These are phyloP conservation scores for Forsythia viridissima DNA, from an alignment of 257 asterid genomes.

Conservation along the genomic window DNA sequence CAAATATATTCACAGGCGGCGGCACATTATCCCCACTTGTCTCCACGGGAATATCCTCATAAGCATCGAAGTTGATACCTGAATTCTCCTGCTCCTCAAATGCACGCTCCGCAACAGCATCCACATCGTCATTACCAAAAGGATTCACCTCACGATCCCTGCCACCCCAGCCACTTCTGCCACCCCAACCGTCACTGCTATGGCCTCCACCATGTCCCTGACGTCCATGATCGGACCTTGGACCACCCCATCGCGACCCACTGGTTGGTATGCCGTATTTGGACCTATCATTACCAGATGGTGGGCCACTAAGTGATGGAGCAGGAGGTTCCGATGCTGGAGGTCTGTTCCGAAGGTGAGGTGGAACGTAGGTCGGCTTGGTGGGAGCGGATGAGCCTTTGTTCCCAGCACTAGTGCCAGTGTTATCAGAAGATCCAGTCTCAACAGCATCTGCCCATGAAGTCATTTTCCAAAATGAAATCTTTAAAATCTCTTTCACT, in stretches of 20 bases:
- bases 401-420: slow-evolving; percentile 41
- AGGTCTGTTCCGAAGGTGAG: slow-evolving; percentile 75
- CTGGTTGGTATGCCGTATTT: slow-evolving; percentile 53
- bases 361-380: slow-evolving; percentile 74
- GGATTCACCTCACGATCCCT: slow-evolving; percentile 81
- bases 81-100: slow-evolving; percentile 70
- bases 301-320: slow-evolving; percentile 54
- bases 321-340: slow-evolving; percentile 53
- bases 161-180: slow-evolving; percentile 52
- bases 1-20: slow-evolving; percentile 78
- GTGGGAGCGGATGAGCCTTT: slow-evolving; percentile 50
- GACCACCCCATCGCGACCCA: slow-evolving; percentile 61
- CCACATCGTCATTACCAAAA: slow-evolving; percentile 60
- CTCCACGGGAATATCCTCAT: slow-evolving; percentile 91
- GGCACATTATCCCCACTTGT: slow-evolving; percentile 86
- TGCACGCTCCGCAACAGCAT: slow-evolving; percentile 41
- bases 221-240: slow-evolving; percentile 60
- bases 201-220: slow-evolving; percentile 53
- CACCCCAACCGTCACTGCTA: slow-evolving; percentile 57
- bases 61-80: slow-evolving; percentile 86
- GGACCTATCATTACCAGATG: slow-evolving; percentile 50
- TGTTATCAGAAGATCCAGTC: slow-evolving; percentile 50
- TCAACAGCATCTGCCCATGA: slow-evolving; percentile 92
- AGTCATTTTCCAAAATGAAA: slow-evolving; percentile 40
- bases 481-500: not conserved